These are phyloP conservation scores for Capsicum rhomboideum DNA, from an alignment of 257 asterid species.

Conservation along the genomic window DNA sequence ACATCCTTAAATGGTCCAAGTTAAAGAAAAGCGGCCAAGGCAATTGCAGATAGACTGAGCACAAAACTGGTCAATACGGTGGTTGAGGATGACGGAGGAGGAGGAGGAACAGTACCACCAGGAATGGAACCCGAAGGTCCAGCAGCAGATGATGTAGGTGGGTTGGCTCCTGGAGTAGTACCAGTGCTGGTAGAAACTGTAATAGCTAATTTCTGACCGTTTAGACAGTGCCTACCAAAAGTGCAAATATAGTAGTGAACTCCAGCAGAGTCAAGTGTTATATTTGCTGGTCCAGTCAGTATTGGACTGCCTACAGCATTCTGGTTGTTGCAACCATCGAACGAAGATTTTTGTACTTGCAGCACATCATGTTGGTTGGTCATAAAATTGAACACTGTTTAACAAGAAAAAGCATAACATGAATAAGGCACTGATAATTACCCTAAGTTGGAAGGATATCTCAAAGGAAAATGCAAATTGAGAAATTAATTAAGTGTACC, in stretches of 20 bases:
- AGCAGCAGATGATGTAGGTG: conserved; percentile 13
- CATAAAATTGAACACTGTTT: conserved; percentile 33
- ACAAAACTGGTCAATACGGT: background rate
- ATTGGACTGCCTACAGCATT: conserved; percentile 17
- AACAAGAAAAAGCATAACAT: background rate
- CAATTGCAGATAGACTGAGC: background rate
- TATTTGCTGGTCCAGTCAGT: conserved; percentile 27
- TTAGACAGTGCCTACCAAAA: conserved; percentile 29
- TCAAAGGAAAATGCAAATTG: background rate
- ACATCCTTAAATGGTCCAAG: background rate
- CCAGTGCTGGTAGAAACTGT: conserved; percentile 12
- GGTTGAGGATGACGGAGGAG: background rate
- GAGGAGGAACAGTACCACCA: background rate
- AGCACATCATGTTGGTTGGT: conserved; percentile 28
- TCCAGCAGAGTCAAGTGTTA: conserved; percentile 32
- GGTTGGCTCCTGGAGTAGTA: conserved; percentile 20
- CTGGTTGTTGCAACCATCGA: conserved; percentile 27
- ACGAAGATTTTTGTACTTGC: conserved; percentile 31
- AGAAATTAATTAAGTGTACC: conserved; percentile 8
- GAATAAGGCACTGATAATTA: background rate
- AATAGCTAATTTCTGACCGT: conserved; percentile 34
- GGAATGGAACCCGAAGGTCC: background rate
- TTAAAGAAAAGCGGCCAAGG: background rate
- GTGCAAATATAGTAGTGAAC: conserved; percentile 41
- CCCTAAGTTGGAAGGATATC: background rate